phyloP scores from a whole-genome alignment of 192 early-diverging fungal genomes.

The Coemansia aciculifera region DNA sequence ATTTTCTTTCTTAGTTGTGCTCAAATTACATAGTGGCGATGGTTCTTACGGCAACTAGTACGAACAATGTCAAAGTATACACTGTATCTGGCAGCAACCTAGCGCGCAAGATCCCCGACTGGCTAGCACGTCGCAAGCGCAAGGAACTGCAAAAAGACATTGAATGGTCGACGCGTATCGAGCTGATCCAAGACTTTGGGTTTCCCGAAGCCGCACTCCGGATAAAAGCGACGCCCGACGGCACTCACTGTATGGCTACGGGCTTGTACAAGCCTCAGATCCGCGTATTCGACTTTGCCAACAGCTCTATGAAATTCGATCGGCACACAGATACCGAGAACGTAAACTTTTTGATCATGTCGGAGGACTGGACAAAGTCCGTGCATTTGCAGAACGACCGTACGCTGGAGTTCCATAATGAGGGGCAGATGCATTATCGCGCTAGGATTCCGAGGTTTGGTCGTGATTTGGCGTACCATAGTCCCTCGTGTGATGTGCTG shows the following conservation, averaged over 20 bases:
- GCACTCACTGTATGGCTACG: conserved; percentile 86
- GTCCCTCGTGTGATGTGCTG: conserved; percentile 87
- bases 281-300: conserved; percentile 86
- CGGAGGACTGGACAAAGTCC: conserved; percentile 97
- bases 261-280: conserved; percentile 99
- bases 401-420: conserved; percentile 89
- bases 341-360: conserved; percentile 77
- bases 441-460: conserved; percentile 96
- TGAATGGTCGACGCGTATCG: conserved; percentile 87
- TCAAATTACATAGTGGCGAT: conserved; percentile 36
- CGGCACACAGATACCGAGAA: conserved; percentile 93
- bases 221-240: conserved; percentile 83
- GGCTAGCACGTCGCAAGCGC: conserved; percentile 83
- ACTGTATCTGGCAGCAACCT: conserved; percentile 73
- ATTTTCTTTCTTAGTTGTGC: conserved; percentile 1
- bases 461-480: conserved; percentile 87
- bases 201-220: conserved; percentile 91
- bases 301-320: conserved; percentile 98
- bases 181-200: conserved; percentile 97
- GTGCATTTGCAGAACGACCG: conserved; percentile 91
- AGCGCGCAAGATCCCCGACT: conserved; percentile 85
- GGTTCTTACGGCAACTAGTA: conserved; percentile 79
- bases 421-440: conserved; percentile 92
- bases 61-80: conserved; percentile 95
- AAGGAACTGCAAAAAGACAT: conserved; percentile 85